Percentiles rank a stretch among this genome's conserved stretches.
Conservation (phyloP, 2,329 filamentous ascomycete species). For the Grosmannia huntii region DNA sequence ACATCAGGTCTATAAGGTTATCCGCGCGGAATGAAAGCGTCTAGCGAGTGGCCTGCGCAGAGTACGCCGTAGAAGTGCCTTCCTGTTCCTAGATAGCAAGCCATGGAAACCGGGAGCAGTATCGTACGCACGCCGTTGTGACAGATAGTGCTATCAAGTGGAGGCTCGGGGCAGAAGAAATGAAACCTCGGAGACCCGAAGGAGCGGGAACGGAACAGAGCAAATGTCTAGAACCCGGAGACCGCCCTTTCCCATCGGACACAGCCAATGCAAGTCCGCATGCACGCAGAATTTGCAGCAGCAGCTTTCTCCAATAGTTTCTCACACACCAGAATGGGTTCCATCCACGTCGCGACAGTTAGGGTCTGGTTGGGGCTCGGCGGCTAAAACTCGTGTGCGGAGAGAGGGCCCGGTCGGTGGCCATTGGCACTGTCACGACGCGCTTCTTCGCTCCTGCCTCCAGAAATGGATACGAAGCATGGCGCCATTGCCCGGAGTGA, state of each 20-base stretch:
- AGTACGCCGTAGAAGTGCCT: not conserved
- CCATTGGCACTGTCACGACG: constrained; percentile 7
- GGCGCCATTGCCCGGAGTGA: not conserved
- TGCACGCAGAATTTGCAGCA: not conserved
- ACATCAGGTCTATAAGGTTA: not conserved
- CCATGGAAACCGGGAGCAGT: too few species aligned
- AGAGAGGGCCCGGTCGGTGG: not conserved
- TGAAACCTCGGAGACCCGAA: not conserved
- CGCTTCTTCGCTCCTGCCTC: constrained; percentile 9
- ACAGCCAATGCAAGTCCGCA: not conserved
- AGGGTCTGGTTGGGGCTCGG: constrained; percentile 5
- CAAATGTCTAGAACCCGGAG: not conserved
- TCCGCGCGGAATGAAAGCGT: not conserved
- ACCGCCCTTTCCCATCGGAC: not conserved
- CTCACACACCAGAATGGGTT: not conserved
- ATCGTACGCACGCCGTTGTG: not conserved
- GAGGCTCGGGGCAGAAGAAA: not conserved
- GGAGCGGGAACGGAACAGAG: not conserved
- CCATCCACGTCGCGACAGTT: constrained; percentile 8
- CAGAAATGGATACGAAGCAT: not conserved
- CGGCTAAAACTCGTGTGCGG: constrained; percentile 8
- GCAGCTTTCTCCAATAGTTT: not conserved
- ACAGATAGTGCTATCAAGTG: not conserved
- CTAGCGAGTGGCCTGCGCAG: not conserved
- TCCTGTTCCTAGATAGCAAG: not conserved